Evolutionary conservation across 805 yeast species (phyloP).

Genomic region (Saccharomycopsis sp.): DNA sequence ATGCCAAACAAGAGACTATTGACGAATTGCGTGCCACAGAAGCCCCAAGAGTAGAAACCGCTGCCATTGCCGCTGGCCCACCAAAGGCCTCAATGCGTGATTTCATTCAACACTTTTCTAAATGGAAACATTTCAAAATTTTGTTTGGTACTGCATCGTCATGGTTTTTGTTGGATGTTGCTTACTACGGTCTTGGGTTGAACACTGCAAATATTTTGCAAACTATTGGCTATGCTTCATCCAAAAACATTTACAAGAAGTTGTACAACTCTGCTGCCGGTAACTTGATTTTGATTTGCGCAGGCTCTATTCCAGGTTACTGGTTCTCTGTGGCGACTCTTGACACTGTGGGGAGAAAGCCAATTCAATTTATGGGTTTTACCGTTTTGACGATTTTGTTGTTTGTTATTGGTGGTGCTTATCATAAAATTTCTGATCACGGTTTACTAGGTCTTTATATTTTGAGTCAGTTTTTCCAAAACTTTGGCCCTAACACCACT

Average conservation of each 20-base stretch:
- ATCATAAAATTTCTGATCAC: constrained; percentile 54
- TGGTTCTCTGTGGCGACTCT: constrained; percentile 77
- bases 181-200: constrained; percentile 81
- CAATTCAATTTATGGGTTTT: constrained; percentile 74
- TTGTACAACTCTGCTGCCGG: constrained; percentile 80
- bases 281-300: constrained; percentile 85
- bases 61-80: constrained; percentile 32
- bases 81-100: constrained; percentile 79
- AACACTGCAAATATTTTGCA: constrained; percentile 72
- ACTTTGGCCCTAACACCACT: constrained; percentile 90
- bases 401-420: constrained; percentile 78
- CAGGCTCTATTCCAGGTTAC: constrained; percentile 93
- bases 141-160: constrained; percentile 84
- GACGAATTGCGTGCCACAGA: constrained; percentile 36
- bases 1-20: constrained; percentile 38
- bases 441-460: constrained; percentile 74
- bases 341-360: constrained; percentile 78
- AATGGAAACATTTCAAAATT: constrained; percentile 84
- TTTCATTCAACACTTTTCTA: constrained; percentile 61
- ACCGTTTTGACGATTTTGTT: constrained; percentile 58
- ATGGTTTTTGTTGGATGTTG: constrained; percentile 87
- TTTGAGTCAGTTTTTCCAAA: constrained; percentile 77
- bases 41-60: constrained; percentile 28
- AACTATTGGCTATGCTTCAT: constrained; percentile 77
- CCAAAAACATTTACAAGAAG: constrained; percentile 56